A percentile compares a stretch with the other conserved stretches of the same genome.
These are phyloP conservation scores for Pouteria campechiana DNA, from an alignment of 179 eudicot genomes.

Conservation along the genomic window DNA sequence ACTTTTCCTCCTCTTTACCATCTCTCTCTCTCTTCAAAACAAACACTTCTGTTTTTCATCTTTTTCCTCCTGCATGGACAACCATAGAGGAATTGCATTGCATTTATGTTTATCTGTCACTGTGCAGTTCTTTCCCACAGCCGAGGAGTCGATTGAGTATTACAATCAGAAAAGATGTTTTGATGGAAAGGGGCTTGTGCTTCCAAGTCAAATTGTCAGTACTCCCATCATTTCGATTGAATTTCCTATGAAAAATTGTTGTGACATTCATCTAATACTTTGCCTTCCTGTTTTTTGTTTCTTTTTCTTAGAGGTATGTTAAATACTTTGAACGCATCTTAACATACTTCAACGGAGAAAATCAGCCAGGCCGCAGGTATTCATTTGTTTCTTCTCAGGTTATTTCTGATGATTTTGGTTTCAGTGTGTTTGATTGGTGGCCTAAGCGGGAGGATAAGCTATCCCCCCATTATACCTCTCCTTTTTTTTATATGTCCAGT, in stretches of 20 bases:
- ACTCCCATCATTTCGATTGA: constrained; percentile 6
- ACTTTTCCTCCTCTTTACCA: too few species aligned
- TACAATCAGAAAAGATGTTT: constrained; percentile 91
- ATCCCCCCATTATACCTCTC: too few species aligned
- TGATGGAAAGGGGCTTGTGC: constrained; percentile 94
- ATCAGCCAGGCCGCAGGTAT: constrained; percentile 92
- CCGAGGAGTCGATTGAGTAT: constrained; percentile 92
- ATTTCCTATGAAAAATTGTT: background rate
- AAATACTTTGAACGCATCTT: constrained; percentile 79
- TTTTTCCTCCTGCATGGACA: too few species aligned
- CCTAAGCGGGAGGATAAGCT: too few species aligned
- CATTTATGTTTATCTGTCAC: background rate
- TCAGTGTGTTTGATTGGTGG: background rate
- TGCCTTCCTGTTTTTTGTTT: too few species aligned
- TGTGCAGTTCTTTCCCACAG: constrained; percentile 91
- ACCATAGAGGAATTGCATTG: background rate
- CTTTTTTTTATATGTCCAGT: too few species aligned
- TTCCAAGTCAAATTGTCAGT: constrained; percentile 97
- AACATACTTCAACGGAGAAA: constrained; percentile 79
- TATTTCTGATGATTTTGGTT: constrained; percentile 8
- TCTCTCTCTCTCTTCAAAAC: too few species aligned
- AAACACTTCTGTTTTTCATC: too few species aligned
- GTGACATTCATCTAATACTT: background rate
- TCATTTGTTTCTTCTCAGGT: too few species aligned
- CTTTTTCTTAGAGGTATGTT: constrained; percentile 61